Conservation (phyloP, 345 rosid genomes). For the Chamaenerion angustifolium region DNA sequence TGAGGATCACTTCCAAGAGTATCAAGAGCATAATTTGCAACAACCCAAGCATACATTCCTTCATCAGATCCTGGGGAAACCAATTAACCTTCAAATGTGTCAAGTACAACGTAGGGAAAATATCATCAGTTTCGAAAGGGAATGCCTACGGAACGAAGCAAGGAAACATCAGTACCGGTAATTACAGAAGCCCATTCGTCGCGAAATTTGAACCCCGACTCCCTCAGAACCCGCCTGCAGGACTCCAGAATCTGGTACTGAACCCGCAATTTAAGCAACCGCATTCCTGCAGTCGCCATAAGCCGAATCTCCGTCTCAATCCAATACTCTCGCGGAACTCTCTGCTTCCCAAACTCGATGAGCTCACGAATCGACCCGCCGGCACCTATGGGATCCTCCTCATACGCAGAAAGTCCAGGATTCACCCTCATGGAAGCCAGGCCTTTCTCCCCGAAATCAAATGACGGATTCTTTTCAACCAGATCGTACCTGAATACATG, state of each 20-base stretch:
- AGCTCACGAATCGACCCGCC: constrained; percentile 46
- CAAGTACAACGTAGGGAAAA: background rate
- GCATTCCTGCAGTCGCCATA: constrained; percentile 94
- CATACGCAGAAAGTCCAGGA: constrained; percentile 74
- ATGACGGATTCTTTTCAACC: constrained; percentile 19
- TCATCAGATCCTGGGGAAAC: constrained; percentile 70
- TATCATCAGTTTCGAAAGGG: too few relatives aligned
- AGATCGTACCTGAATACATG: constrained; percentile 42
- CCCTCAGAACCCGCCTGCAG: constrained; percentile 38
- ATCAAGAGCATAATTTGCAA: constrained; percentile 73
- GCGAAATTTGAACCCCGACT: constrained; percentile 48
- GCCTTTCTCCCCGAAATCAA: constrained; percentile 28
- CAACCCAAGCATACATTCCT: constrained; percentile 89
- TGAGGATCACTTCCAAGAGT: constrained; percentile 68
- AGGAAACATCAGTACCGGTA: constrained; percentile 27
- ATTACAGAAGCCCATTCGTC: constrained; percentile 81
- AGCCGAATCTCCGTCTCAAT: constrained; percentile 63
- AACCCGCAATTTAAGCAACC: constrained; percentile 40
- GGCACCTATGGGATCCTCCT: constrained; percentile 37
- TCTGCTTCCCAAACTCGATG: constrained; percentile 44
- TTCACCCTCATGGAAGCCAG: constrained; percentile 47
- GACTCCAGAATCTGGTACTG: constrained; percentile 47
- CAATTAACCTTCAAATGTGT: constrained; percentile 3
- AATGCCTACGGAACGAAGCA: background rate
- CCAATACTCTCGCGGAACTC: constrained; percentile 43